A percentile compares a stretch with the other conserved stretches of the same genome.
Evolutionary conservation across 208 protist genomes (phyloP).

Genomic region (Acanthamoeba rhysodes): DNA sequence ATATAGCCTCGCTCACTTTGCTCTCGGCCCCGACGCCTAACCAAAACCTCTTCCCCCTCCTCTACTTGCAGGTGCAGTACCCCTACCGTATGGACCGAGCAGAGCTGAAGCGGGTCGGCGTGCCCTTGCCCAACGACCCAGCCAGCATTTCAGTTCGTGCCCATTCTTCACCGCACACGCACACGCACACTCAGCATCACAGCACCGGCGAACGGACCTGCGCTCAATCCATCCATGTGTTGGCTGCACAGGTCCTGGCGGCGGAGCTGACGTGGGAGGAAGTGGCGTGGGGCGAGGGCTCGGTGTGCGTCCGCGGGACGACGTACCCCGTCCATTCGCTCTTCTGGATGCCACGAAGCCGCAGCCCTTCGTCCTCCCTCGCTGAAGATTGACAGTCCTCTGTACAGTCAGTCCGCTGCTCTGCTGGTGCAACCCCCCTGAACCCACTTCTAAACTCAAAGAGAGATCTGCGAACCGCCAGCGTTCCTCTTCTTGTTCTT

Average conservation of each 20-base stretch:
- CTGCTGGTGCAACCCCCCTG: too few relatives aligned
- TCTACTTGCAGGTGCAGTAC: not conserved
- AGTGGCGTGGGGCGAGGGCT: not conserved
- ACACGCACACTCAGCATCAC: not conserved
- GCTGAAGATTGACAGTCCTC: too few relatives aligned
- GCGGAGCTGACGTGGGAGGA: slow-evolving; percentile 7
- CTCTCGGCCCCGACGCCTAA: not conserved
- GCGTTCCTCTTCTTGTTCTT: too few relatives aligned
- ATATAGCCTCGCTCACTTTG: not conserved
- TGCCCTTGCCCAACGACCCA: not conserved
- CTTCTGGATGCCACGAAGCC: slow-evolving; percentile 31
- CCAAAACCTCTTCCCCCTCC: not conserved
- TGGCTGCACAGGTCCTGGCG: not conserved
- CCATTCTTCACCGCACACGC: not conserved
- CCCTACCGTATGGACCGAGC: not conserved
- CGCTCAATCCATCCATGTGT: not conserved
- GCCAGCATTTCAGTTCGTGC: not conserved
- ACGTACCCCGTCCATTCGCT: not conserved
- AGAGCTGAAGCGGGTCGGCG: not conserved
- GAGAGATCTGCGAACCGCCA: too few relatives aligned
- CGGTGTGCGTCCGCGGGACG: not conserved
- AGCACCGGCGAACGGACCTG: not conserved
- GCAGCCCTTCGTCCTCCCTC: too few relatives aligned
- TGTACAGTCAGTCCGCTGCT: too few relatives aligned
- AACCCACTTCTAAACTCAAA: too few relatives aligned